phyloP scores from a whole-genome alignment of 192 early-diverging fungal species.

The Backusella luteola region DNA sequence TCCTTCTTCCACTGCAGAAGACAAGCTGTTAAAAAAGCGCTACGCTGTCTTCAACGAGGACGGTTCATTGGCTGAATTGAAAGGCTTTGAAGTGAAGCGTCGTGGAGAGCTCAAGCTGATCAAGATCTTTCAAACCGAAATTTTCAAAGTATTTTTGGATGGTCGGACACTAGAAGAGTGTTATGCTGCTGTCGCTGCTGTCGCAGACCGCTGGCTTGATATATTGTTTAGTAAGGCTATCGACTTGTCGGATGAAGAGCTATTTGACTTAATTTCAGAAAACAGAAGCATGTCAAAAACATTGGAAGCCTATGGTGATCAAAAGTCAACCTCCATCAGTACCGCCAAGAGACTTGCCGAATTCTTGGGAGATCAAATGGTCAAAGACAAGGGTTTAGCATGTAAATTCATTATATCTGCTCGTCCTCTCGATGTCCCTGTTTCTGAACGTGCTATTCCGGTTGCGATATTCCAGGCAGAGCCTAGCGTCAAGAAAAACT shows the following conservation, averaged over 20 bases:
- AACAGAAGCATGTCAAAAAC: slow-evolving; percentile 96
- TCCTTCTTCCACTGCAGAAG: slow-evolving; percentile 91
- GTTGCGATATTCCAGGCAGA: slow-evolving; percentile 93
- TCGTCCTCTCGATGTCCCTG: slow-evolving; percentile 79
- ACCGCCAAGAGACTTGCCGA: slow-evolving; percentile 94
- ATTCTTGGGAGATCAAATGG: slow-evolving; percentile 97
- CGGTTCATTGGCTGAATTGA: slow-evolving; percentile 92
- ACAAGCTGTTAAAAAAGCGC: slow-evolving; percentile 96
- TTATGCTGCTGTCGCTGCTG: slow-evolving; percentile 83
- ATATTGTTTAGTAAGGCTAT: slow-evolving; percentile 83
- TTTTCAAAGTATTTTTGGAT: slow-evolving; percentile 93
- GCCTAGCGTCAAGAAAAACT: slow-evolving; percentile 69
- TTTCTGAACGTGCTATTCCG: slow-evolving; percentile 93
- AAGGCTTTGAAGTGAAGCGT: slow-evolving; percentile 98
- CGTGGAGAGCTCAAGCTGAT: slow-evolving; percentile 98
- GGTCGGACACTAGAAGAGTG: slow-evolving; percentile 85
- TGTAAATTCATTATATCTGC: slow-evolving; percentile 94
- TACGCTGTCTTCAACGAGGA: slow-evolving; percentile 98
- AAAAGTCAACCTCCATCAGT: slow-evolving; percentile 94
- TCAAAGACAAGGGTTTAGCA: slow-evolving; percentile 93
- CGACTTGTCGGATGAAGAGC: slow-evolving; percentile 78
- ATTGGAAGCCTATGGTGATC: slow-evolving; percentile 88
- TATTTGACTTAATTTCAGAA: slow-evolving; percentile 97
- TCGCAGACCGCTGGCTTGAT: slow-evolving; percentile 95
- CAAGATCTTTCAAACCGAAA: slow-evolving; percentile 94